Conservation (phyloP, 345 rosid species). For the Barbarea vulgaris region DNA sequence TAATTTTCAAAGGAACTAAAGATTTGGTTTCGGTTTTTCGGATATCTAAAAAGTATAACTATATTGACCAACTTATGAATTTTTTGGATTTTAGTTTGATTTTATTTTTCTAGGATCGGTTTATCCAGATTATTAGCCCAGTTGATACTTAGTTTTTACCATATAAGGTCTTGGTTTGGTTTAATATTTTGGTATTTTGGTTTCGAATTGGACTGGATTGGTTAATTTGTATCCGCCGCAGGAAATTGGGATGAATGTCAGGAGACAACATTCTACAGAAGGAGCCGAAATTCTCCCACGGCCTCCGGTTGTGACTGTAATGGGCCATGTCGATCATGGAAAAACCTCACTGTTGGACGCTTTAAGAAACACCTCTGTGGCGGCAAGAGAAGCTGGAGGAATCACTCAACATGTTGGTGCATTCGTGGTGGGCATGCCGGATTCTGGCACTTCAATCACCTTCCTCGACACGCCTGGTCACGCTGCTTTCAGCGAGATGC, state of each 20-base stretch:
- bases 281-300: conserved; percentile 69
- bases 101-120: neutral
- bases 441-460: conserved; percentile 82
- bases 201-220: neutral
- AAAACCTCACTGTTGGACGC: conserved; percentile 95
- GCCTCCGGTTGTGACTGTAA: conserved; percentile 85
- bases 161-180: neutral
- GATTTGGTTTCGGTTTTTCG: neutral
- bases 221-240: conserved; percentile 38
- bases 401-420: conserved; percentile 98
- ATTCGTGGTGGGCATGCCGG: conserved; percentile 79
- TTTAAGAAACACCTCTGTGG: conserved; percentile 80
- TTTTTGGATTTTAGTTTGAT: neutral
- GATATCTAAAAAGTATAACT: neutral
- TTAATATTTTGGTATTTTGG: neutral
- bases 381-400: conserved; percentile 94
- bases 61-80: neutral
- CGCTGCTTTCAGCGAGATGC: conserved; percentile 95
- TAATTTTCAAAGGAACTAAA: neutral
- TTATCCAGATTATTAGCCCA: neutral
- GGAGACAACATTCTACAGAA: conserved; percentile 73
- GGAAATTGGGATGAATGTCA: conserved; percentile 78
- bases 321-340: conserved; percentile 99
- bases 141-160: neutral
- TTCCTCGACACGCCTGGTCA: conserved; percentile 97